These are phyloP conservation scores for Solanum chilense DNA, from an alignment of 257 asterid genomes.

Conservation along the genomic window DNA sequence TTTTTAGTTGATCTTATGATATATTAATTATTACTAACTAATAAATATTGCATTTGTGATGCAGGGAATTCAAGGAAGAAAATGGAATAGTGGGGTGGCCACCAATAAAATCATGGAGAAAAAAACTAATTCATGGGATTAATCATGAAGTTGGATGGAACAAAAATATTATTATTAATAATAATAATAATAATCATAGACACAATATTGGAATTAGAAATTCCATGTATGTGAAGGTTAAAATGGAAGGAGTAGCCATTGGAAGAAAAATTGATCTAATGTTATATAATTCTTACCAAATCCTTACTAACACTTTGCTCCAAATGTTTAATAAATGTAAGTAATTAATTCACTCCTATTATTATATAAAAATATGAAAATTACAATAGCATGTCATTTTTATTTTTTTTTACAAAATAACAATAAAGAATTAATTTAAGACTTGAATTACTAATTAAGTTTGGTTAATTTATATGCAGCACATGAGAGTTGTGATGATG, in stretches of 20 bases:
- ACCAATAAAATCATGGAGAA: constrained; percentile 47
- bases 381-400: background rate
- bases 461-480: background rate
- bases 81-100: constrained; percentile 50
- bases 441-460: background rate
- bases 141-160: constrained; percentile 19
- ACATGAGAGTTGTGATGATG: constrained; percentile 15
- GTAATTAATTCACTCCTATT: background rate
- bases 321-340: constrained; percentile 43
- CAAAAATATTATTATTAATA: background rate
- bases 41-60: background rate
- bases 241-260: constrained; percentile 67
- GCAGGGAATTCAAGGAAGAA: constrained; percentile 10
- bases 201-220: background rate
- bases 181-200: background rate
- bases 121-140: constrained; percentile 6
- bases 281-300: constrained; percentile 18
- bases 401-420: background rate
- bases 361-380: background rate
- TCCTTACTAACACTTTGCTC: constrained; percentile 23
- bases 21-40: too few relatives aligned
- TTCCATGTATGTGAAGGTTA: constrained; percentile 48
- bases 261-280: constrained; percentile 49
- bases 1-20: background rate
- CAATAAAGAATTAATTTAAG: background rate